Evolutionary conservation across 2,329 filamentous ascomycete species (phyloP).

Genomic region (Penicillium sp.): DNA sequence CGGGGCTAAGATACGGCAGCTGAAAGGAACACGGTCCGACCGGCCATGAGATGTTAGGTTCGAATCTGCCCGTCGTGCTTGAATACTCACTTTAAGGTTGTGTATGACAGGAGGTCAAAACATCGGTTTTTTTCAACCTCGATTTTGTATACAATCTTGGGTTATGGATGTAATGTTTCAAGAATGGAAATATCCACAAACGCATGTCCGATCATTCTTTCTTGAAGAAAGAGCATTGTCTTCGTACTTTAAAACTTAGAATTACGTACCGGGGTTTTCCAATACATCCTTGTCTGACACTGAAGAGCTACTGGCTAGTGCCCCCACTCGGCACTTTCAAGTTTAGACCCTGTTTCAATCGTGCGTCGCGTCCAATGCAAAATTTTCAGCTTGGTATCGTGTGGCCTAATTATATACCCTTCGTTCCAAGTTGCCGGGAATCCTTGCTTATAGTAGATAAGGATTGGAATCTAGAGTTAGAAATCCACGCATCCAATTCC

Average conservation of each 20-base stretch:
- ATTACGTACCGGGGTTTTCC: too few species aligned
- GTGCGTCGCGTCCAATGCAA: not conserved
- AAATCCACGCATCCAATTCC: too few species aligned
- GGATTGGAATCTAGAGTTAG: not conserved
- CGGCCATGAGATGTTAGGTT: not conserved
- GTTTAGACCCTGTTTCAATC: not conserved
- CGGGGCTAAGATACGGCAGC: not conserved
- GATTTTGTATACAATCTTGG: not conserved
- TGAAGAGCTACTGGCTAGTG: not conserved
- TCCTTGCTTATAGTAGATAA: not conserved
- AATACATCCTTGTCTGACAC: not conserved
- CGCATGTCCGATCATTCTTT: not conserved
- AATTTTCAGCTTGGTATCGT: not conserved
- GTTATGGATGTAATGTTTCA: too few species aligned
- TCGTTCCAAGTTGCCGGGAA: not conserved
- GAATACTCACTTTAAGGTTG: slow-evolving; percentile 9
- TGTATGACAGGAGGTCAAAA: not conserved
- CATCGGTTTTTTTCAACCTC: not conserved
- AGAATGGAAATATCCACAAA: too few species aligned
- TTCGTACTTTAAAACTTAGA: too few species aligned
- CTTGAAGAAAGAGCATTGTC: not conserved
- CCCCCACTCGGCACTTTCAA: not conserved
- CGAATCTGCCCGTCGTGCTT: not conserved
- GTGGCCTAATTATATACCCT: not conserved
- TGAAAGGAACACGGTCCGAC: not conserved